These are phyloP conservation scores for Avena eriantha DNA, from an alignment of 176 grass and related monocot species.

Conservation along the genomic window DNA sequence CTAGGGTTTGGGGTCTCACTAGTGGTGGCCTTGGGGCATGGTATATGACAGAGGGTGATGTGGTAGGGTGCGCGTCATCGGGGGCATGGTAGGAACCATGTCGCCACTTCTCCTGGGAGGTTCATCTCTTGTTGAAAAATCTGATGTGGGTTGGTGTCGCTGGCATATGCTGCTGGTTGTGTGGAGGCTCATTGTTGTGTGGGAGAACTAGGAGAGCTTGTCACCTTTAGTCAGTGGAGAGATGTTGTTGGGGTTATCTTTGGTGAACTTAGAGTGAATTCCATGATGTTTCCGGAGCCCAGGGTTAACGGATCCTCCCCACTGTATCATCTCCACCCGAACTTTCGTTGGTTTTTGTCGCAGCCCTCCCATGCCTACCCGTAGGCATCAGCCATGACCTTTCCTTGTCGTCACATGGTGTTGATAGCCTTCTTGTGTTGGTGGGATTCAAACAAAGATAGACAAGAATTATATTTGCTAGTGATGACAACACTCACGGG, in stretches of 20 bases:
- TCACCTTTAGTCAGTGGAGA: not conserved
- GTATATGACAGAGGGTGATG: not conserved
- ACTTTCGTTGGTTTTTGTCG: too few relatives aligned
- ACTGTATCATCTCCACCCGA: too few relatives aligned
- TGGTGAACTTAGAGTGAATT: too few relatives aligned
- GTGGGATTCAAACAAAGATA: too few relatives aligned
- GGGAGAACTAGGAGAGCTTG: not conserved
- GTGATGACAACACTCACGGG: too few relatives aligned
- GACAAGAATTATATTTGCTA: too few relatives aligned
- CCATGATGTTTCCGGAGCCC: too few relatives aligned
- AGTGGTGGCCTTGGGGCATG: not conserved
- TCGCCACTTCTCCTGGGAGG: not conserved
- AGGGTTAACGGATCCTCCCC: too few relatives aligned
- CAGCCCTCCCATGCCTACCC: too few relatives aligned
- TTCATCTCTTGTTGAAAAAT: not conserved
- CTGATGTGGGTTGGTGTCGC: not conserved
- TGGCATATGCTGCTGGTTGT: not conserved
- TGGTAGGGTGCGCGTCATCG: not conserved
- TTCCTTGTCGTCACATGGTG: too few relatives aligned
- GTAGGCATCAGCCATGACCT: too few relatives aligned
- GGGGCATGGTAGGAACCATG: not conserved
- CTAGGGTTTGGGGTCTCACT: not conserved
- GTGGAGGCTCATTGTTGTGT: not conserved
- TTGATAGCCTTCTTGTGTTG: too few relatives aligned
- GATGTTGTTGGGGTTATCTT: not conserved